phyloP scores from a whole-genome alignment of 2,329 filamentous ascomycete genomes.

The Alternaria sp. region DNA sequence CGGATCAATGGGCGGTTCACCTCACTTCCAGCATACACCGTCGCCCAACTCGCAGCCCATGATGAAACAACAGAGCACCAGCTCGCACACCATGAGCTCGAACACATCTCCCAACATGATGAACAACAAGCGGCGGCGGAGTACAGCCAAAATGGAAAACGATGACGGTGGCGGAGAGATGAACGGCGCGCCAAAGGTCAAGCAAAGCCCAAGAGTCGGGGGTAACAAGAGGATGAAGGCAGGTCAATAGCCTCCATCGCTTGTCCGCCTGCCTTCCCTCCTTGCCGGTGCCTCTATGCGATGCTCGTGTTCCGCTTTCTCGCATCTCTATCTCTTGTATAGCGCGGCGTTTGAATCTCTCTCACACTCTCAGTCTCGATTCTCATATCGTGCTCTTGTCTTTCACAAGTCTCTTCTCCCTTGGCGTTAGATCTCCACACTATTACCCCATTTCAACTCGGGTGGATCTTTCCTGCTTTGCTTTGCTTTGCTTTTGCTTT shows the following conservation, averaged over 20 bases:
- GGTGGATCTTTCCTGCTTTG: conserved; percentile 4
- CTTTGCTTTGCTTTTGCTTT: background rate
- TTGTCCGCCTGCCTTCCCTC: background rate
- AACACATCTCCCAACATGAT: conserved; percentile 69
- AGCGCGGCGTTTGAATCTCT: conserved; percentile 34
- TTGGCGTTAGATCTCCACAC: conserved; percentile 11
- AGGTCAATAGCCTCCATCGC: conserved; percentile 21
- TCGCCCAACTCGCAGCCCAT: conserved; percentile 58
- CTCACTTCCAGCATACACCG: conserved; percentile 54
- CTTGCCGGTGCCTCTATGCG: background rate
- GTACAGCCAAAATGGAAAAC: conserved; percentile 65
- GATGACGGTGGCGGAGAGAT: conserved; percentile 56
- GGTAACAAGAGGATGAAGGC: conserved; percentile 48
- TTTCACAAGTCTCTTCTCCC: conserved; percentile 1
- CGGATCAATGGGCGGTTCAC: conserved; percentile 58
- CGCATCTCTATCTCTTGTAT: conserved; percentile 25
- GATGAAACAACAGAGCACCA: conserved; percentile 64
- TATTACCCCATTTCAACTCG: conserved; percentile 9
- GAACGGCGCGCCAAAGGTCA: conserved; percentile 55
- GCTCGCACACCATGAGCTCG: conserved; percentile 60
- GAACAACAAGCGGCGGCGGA: conserved; percentile 65
- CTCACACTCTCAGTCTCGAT: conserved; percentile 16
- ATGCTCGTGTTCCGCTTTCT: conserved; percentile 6
- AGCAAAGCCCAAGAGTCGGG: conserved; percentile 55
- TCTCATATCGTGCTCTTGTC: conserved; percentile 3